These are phyloP conservation scores for Candida alai DNA, from an alignment of 805 yeast genomes.

Conservation along the genomic window DNA sequence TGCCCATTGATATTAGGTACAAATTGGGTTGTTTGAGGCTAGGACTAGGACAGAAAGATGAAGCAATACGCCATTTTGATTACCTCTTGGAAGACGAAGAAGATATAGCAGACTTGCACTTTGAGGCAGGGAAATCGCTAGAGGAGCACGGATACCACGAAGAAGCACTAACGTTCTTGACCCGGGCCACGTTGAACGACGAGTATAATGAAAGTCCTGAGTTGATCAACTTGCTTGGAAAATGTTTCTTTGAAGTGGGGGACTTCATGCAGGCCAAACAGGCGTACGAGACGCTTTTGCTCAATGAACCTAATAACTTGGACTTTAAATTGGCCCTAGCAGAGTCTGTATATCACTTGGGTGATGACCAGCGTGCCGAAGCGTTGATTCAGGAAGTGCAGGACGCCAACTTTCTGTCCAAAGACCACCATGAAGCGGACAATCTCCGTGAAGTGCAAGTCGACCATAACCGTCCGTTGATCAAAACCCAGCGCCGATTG, in stretches of 20 bases:
- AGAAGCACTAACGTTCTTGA: slow-evolving; percentile 71
- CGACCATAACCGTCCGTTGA: slow-evolving; percentile 15
- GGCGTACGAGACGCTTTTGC: slow-evolving; percentile 52
- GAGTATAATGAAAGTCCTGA: slow-evolving; percentile 48
- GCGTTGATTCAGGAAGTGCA: slow-evolving; percentile 53
- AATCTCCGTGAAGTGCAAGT: neutral
- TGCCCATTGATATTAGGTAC: slow-evolving; percentile 86
- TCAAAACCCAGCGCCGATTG: slow-evolving; percentile 12
- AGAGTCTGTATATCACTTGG: slow-evolving; percentile 70
- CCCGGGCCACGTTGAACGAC: slow-evolving; percentile 52
- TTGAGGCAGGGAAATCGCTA: slow-evolving; percentile 71
- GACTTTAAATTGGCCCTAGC: slow-evolving; percentile 78
- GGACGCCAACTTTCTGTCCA: slow-evolving; percentile 4
- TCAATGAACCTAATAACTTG: slow-evolving; percentile 56
- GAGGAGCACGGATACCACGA: slow-evolving; percentile 64
- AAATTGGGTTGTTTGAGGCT: slow-evolving; percentile 76
- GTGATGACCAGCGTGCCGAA: slow-evolving; percentile 56
- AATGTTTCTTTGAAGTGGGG: slow-evolving; percentile 71
- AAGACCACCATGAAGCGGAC: slow-evolving; percentile 2
- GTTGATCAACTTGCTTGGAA: slow-evolving; percentile 59
- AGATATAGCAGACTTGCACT: slow-evolving; percentile 68
- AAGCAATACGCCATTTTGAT: slow-evolving; percentile 69
- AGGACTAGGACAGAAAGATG: slow-evolving; percentile 56
- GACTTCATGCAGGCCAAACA: slow-evolving; percentile 62
- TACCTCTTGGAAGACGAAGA: slow-evolving; percentile 54